Evolutionary conservation across 345 rosid species (phyloP).

Genomic region (Noccaea caerulescens): DNA sequence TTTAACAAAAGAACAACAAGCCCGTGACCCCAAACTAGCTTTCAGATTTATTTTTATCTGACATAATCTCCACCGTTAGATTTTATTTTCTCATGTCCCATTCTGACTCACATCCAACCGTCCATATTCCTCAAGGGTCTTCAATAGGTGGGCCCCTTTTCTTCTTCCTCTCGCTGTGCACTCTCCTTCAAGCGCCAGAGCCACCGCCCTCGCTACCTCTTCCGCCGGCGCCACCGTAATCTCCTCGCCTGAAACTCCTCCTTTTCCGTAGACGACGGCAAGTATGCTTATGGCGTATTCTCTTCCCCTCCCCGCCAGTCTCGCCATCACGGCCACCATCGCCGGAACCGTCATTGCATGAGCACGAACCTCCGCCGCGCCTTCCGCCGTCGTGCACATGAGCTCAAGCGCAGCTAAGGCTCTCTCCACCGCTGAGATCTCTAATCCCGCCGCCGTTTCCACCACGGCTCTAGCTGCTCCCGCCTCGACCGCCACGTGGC

Average conservation of each 20-base stretch:
- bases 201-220: conserved; percentile 88
- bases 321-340: conserved; percentile 92
- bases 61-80: conserved; percentile 43
- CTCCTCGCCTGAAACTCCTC: conserved; percentile 30
- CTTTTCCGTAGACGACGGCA: conserved; percentile 57
- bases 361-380: conserved; percentile 74
- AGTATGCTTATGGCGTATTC: conserved; percentile 86
- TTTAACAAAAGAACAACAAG: conserved; percentile 46
- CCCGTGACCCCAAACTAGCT: conserved; percentile 49
- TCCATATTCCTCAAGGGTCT: conserved; percentile 67
- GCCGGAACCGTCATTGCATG: conserved; percentile 90
- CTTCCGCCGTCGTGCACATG: conserved; percentile 72
- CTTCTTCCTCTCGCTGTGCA: conserved; percentile 76
- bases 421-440: conserved; percentile 69
- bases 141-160: conserved; percentile 82
- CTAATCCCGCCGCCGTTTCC: conserved; percentile 70
- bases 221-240: conserved; percentile 68
- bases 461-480: conserved; percentile 77
- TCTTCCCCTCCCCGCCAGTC: conserved; percentile 73
- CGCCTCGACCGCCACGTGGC: conserved; percentile 79
- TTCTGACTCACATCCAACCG: conserved; percentile 55
- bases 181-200: conserved; percentile 72
- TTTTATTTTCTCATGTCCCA: conserved; percentile 50
- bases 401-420: conserved; percentile 86
- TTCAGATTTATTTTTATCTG: conserved; percentile 46